Evolutionary conservation across 164 flowering plant genomes (phyloP).

Genomic region (Vitis rupestris): DNA sequence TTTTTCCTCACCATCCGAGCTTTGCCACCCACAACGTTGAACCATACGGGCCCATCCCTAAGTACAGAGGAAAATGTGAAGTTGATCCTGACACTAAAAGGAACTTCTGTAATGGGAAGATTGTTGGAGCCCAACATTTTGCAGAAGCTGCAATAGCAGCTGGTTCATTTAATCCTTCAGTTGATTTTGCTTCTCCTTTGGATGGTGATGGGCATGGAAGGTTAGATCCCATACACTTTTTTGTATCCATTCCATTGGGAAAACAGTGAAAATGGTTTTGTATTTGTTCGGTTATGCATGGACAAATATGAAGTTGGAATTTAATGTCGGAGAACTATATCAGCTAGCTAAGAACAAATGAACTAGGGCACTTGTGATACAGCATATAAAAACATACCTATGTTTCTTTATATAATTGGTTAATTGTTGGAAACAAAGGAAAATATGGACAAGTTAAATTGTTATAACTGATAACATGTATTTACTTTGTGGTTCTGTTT

Average conservation of each 20-base stretch:
- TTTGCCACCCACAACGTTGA: constrained; percentile 61
- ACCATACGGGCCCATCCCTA: constrained; percentile 80
- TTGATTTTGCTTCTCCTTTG: constrained; percentile 91
- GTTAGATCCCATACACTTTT: constrained; percentile 33
- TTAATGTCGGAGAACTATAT: too few relatives aligned
- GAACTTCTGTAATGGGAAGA: constrained; percentile 87
- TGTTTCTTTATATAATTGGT: too few relatives aligned
- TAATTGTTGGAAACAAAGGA: too few relatives aligned
- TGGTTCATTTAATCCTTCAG: constrained; percentile 75
- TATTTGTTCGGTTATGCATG: too few relatives aligned
- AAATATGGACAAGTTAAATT: too few relatives aligned
- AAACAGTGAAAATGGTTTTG: too few relatives aligned
- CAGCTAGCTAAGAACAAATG: too few relatives aligned
- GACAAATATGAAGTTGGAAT: too few relatives aligned
- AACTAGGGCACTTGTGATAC: too few relatives aligned
- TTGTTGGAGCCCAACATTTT: constrained; percentile 97
- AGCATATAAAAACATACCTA: too few relatives aligned
- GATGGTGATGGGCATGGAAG: constrained; percentile 99
- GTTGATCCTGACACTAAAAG: constrained; percentile 70
- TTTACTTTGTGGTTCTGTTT: too few relatives aligned
- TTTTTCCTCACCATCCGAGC: constrained; percentile 90
- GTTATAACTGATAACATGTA: too few relatives aligned
- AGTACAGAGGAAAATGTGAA: constrained; percentile 93
- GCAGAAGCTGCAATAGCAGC: constrained; percentile 93
- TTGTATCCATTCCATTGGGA: not conserved